Evolutionary conservation across 139 green algal genomes (phyloP).

Genomic region (Tetradesmus lagerheimii): DNA sequence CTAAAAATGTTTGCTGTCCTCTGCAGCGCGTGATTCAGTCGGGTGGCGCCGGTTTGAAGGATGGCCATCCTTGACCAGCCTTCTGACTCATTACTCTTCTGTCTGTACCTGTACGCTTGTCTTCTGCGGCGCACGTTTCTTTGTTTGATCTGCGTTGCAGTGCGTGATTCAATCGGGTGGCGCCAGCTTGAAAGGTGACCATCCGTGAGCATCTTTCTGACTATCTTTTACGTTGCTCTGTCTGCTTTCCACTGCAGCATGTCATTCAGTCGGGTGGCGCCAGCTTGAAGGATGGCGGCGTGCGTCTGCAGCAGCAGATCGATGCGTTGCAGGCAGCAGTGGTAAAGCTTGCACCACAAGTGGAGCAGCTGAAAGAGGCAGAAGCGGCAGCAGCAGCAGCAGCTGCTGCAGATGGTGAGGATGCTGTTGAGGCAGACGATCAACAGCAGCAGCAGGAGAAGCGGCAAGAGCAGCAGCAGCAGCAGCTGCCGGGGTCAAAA

Average conservation of each 20-base stretch:
- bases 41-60: not conserved
- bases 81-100: no score
- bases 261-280: not conserved
- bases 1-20: no score
- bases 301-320: constrained; percentile 27
- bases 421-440: not conserved
- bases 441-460: not conserved
- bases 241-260: not conserved
- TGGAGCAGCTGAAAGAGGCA: constrained; percentile 8
- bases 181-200: not conserved
- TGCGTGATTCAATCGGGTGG: not conserved
- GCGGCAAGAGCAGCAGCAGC: not conserved
- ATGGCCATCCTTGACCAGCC: no score
- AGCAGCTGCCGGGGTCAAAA: constrained; percentile 15
- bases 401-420: not conserved
- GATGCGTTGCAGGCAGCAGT: constrained; percentile 28
- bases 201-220: no score
- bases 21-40: constrained; percentile 6
- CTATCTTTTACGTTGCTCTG: no score
- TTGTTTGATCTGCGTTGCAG: not conserved
- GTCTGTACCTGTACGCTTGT: no score
- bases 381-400: not conserved
- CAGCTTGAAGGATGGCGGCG: not conserved
- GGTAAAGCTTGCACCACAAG: not conserved
- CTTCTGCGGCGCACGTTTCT: no score